Percentiles rank a stretch among this genome's conserved stretches.
Conservation (phyloP, 2,329 filamentous ascomycete genomes). For the Camillea tinctor region DNA sequence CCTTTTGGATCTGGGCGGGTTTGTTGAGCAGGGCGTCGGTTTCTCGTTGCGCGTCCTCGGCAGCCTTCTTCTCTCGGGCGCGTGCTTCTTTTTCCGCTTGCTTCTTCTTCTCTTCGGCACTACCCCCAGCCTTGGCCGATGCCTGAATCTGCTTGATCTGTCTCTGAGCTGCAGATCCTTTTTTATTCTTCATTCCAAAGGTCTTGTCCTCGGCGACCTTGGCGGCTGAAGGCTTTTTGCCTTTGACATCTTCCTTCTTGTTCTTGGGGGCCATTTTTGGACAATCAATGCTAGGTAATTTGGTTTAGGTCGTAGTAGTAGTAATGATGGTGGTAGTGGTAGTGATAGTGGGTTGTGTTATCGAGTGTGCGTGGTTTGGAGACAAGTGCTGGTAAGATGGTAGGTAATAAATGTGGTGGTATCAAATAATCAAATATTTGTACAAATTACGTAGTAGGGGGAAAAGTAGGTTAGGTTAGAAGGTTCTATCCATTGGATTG, state of each 20-base stretch:
- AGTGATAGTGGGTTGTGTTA: no score
- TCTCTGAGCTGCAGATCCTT: slow-evolving; percentile 85
- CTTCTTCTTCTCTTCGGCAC: slow-evolving; percentile 84
- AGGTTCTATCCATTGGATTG: background rate
- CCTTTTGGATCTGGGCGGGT: slow-evolving; percentile 94
- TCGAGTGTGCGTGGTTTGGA: no score
- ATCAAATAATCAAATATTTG: background rate
- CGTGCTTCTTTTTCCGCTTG: slow-evolving; percentile 63
- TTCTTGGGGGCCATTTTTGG: slow-evolving; percentile 72
- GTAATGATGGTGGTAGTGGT: background rate
- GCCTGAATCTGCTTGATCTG: slow-evolving; percentile 81
- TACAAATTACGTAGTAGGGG: background rate
- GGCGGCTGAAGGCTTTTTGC: slow-evolving; percentile 54
- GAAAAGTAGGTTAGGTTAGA: background rate
- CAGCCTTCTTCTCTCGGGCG: slow-evolving; percentile 87
- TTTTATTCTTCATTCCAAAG: slow-evolving; percentile 99
- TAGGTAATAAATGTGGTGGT: no score
- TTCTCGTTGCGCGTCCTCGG: slow-evolving; percentile 81
- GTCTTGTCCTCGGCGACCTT: slow-evolving; percentile 89
- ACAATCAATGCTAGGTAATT: slow-evolving; percentile 24
- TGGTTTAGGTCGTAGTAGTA: background rate
- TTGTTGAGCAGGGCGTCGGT: slow-evolving; percentile 80
- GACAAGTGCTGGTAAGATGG: no score
- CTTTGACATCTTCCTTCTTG: slow-evolving; percentile 47
- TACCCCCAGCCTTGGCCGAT: slow-evolving; percentile 71